Conservation (phyloP, 1,284 basidiomycete species). For the Cryptococcus neoformans region DNA sequence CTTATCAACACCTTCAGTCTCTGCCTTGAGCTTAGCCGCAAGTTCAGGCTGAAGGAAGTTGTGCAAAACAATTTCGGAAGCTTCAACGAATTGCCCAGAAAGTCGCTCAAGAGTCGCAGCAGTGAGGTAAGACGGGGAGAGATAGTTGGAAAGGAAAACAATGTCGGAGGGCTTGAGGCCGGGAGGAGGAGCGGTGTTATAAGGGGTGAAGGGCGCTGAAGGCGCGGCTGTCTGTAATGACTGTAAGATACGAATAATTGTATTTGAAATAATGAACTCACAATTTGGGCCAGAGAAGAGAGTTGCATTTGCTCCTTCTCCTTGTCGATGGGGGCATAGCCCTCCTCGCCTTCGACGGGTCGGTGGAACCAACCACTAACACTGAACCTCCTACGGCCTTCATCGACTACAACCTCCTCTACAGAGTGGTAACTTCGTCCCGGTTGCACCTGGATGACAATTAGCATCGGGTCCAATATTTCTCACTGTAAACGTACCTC, state of each 20-base stretch:
- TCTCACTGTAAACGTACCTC: slow-evolving; percentile 49
- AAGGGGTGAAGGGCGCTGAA: slow-evolving; percentile 50
- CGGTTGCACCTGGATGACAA: slow-evolving; percentile 58
- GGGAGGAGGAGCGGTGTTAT: slow-evolving; percentile 41
- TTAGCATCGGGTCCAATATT: slow-evolving; percentile 41
- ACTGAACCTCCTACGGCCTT: slow-evolving; percentile 71
- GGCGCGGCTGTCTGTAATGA: slow-evolving; percentile 59
- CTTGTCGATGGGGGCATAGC: slow-evolving; percentile 62
- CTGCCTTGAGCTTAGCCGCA: slow-evolving; percentile 63
- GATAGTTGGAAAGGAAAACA: slow-evolving; percentile 71
- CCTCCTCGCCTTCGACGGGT: slow-evolving; percentile 85
- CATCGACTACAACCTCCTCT: slow-evolving; percentile 87
- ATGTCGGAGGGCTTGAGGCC: slow-evolving; percentile 61
- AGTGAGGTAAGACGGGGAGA: slow-evolving; percentile 89
- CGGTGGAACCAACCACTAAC: slow-evolving; percentile 98
- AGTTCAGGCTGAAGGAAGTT: slow-evolving; percentile 72
- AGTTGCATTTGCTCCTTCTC: slow-evolving; percentile 69
- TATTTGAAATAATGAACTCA: slow-evolving; percentile 16
- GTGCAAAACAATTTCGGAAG: slow-evolving; percentile 88
- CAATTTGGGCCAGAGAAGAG: slow-evolving; percentile 49
- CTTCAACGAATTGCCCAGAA: slow-evolving; percentile 75
- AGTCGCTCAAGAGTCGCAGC: slow-evolving; percentile 76
- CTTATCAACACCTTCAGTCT: slow-evolving; percentile 63
- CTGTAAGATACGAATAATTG: no score
- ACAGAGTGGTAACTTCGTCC: slow-evolving; percentile 94